phyloP scores from a whole-genome alignment of 2,329 filamentous ascomycete species.

The Lasiodiplodia gonubiensis region DNA sequence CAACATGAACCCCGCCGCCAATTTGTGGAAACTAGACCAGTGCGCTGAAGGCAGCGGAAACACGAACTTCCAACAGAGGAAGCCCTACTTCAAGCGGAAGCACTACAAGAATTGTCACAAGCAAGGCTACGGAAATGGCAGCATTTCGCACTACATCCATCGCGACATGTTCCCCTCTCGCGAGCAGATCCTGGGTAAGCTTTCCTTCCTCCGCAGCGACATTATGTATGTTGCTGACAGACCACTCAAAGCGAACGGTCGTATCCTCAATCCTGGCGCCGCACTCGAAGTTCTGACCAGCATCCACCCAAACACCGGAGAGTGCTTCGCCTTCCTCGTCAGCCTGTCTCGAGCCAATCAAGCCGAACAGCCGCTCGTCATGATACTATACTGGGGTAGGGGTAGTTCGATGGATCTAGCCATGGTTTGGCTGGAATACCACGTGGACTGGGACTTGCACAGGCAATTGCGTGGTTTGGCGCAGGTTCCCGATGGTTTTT shows the following conservation, averaged over 20 bases:
- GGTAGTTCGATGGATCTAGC: background rate
- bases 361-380: background rate
- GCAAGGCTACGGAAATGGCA: too few relatives aligned
- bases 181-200: background rate
- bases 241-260: background rate
- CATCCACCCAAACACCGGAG: background rate
- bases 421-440: background rate
- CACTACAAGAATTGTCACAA: too few relatives aligned
- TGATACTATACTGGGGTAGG: background rate
- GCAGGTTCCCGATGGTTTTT: background rate
- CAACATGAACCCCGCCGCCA: background rate
- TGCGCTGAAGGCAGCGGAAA: too few relatives aligned
- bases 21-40: background rate
- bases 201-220: fast-evolving
- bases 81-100: background rate
- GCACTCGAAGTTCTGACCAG: background rate
- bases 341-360: too few relatives aligned
- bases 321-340: constrained; percentile 1
- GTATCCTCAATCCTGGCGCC: background rate
- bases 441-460: background rate
- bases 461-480: background rate
- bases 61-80: too few relatives aligned
- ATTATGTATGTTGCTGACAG: background rate
- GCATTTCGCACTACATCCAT: too few relatives aligned
- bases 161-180: background rate